Conservation (phyloP, 305 asterid genomes). For the Fraxinus baroniana region DNA sequence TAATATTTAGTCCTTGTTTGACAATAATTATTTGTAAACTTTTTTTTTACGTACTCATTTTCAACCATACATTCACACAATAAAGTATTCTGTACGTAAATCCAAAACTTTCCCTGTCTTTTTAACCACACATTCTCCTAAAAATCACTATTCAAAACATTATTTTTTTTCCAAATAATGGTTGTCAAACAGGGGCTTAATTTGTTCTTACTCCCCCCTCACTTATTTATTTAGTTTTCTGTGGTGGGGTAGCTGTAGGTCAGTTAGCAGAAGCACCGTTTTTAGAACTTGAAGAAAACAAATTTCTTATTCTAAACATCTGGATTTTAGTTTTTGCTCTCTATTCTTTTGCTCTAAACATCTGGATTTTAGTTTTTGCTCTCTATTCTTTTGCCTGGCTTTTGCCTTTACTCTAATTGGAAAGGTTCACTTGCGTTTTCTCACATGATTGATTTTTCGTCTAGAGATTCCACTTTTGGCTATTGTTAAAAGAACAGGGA, state of each 20-base stretch:
- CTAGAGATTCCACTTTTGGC: not conserved
- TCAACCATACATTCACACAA: not conserved
- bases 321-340: not conserved
- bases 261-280: constrained; percentile 4
- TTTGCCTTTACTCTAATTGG: constrained; percentile 18
- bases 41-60: not conserved
- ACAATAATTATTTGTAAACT: no score
- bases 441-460: constrained; percentile 20
- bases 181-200: not conserved
- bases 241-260: constrained; percentile 5
- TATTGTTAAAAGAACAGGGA: not conserved
- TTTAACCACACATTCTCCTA: not conserved
- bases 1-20: not conserved
- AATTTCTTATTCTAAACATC: not conserved
- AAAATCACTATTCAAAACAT: not conserved
- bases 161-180: not conserved
- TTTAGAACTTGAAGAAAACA: not conserved
- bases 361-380: no score
- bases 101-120: no score
- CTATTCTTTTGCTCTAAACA: not conserved
- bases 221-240: no score
- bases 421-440: constrained; percentile 18
- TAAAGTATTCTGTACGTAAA: not conserved
- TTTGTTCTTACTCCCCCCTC: not conserved
- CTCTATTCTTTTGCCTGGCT: constrained; percentile 13